Base-by-base conservation (phyloP, 78 protist species). In the Polysphondylium violaceum region DNA sequence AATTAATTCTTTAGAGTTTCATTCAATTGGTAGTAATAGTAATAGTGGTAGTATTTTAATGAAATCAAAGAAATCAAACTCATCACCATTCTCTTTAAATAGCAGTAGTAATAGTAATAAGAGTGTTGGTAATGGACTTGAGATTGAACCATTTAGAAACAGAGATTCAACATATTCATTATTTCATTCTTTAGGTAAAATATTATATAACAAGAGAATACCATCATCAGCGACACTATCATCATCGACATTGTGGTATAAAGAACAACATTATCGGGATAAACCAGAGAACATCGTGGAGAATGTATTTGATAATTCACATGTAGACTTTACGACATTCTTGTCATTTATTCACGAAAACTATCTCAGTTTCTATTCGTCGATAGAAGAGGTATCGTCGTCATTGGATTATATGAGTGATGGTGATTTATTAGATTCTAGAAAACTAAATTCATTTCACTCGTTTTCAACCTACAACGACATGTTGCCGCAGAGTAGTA, bases 171-270 rank as follows among this genome's bases (percentile, higher is more conserved):
- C 41, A 2, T 16, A 58, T 9, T 51, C 79, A 29, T 53, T 83
- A 6, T 83, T 83, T 31, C 91, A 83, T 29, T 69, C 79, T 31
- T 31, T 83, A 44, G 91, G 91, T 47, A 83, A 83, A 43, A 53
- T 83, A 2, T 25, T 83, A 2, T 83, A 83, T 27, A 83, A 83
- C 67, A 83, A 83, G 8, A 67, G 91, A 47, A 63, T 44, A 29
- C 16, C 56, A 1, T 51, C 25, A 11, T 25, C 44, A 29, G 29
- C 59, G n/a, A 31, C 44, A 59, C 38, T 35, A 7, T 35, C 33
- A 11, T 0, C 21, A 36, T 33, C n/a, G 3, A 4, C 19, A 33
- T 1, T 29, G 2, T 83, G 91, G 91, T 83, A 83, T 31, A 69
- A 69, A 43, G 72, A 55, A 44, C 25, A 83, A 36, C 59, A 69